Evolutionary conservation across 768 basidiomycete species (phyloP).

Genomic region (Tulasnella sp.): DNA sequence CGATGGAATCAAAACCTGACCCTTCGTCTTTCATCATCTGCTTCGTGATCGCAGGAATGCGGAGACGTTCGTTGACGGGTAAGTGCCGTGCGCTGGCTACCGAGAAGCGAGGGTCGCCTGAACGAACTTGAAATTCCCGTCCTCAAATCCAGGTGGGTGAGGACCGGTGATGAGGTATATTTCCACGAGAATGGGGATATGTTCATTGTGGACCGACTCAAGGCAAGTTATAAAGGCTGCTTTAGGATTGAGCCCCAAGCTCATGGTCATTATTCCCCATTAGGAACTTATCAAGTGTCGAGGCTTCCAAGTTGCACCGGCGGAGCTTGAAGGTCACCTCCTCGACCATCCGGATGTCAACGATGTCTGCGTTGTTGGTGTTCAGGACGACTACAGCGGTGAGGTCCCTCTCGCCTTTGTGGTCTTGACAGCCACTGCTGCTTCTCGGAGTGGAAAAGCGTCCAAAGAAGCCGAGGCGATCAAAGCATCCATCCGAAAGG

Average conservation of each 20-base stretch:
- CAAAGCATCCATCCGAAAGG: slow-evolving; percentile 54
- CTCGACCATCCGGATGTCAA: slow-evolving; percentile 56
- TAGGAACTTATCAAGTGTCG: slow-evolving; percentile 33
- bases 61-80: slow-evolving; percentile 28
- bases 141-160: slow-evolving; percentile 48
- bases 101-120: not conserved
- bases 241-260: not conserved
- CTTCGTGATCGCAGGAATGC: slow-evolving; percentile 20
- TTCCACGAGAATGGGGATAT: slow-evolving; percentile 54
- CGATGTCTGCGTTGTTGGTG: slow-evolving; percentile 57
- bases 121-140: not conserved
- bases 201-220: slow-evolving; percentile 60
- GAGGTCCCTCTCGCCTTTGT: slow-evolving; percentile 70
- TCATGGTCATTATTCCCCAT: not conserved
- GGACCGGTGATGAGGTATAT: slow-evolving; percentile 61
- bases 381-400: slow-evolving; percentile 62
- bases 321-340: slow-evolving; percentile 49
- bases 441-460: slow-evolving; percentile 39
- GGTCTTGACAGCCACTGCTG: slow-evolving; percentile 45
- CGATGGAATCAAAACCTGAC: not conserved
- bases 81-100: not conserved
- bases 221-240: slow-evolving; percentile 38
- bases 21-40: not conserved
- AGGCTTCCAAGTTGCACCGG: slow-evolving; percentile 72
- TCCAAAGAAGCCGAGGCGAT: slow-evolving; percentile 40